phyloP scores from a whole-genome alignment of 768 basidiomycete species.

The Suillus bovinus region DNA sequence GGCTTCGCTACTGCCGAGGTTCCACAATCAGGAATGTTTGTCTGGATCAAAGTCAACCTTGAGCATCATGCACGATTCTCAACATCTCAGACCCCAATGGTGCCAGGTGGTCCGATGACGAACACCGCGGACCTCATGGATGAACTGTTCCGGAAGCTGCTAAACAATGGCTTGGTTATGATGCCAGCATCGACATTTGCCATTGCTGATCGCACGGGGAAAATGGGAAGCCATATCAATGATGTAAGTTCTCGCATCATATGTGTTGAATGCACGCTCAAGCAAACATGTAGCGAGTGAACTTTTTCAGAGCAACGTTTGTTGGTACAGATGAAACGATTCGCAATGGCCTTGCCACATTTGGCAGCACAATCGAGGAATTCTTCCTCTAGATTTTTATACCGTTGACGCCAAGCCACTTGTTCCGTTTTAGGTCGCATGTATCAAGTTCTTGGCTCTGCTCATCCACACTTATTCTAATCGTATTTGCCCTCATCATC shows the following conservation, averaged over 20 bases:
- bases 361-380: conserved; percentile 38
- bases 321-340: conserved; percentile 51
- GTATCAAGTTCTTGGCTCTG: not conserved
- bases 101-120: conserved; percentile 28
- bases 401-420: not conserved
- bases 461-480: not conserved
- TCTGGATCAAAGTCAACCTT: conserved; percentile 51
- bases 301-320: conserved; percentile 48
- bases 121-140: conserved; percentile 49
- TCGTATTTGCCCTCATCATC: too few relatives aligned
- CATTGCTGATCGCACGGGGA: conserved; percentile 32
- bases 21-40: conserved; percentile 54
- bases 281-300: conserved; percentile 33
- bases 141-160: conserved; percentile 44
- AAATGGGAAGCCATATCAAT: conserved; percentile 33
- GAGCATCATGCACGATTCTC: conserved; percentile 42
- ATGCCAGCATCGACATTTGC: conserved; percentile 52
- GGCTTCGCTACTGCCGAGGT: conserved; percentile 36
- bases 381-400: conserved; percentile 34
- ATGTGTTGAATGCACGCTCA: conserved; percentile 5
- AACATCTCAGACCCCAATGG: conserved; percentile 18
- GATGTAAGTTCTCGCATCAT: conserved; percentile 38
- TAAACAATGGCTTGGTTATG: conserved; percentile 44
- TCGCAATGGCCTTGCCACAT: conserved; percentile 40
- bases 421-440: not conserved